Evolutionary conservation across 257 asterid species (phyloP).

Genomic region (Salvia splendens): DNA sequence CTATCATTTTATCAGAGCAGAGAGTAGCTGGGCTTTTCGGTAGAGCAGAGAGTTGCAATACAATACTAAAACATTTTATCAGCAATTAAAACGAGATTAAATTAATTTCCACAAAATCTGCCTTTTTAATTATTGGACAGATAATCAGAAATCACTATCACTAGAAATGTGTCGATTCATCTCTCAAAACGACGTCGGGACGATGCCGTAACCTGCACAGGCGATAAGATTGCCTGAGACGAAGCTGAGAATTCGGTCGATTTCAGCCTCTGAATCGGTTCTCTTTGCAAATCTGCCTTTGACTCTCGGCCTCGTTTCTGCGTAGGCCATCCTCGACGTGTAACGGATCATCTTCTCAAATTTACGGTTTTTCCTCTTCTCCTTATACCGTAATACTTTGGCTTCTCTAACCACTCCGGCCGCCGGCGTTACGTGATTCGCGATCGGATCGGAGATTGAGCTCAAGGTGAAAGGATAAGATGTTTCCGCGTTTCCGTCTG

Average conservation of each 20-base stretch:
- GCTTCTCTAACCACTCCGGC: slow-evolving; percentile 65
- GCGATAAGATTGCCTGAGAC: slow-evolving; percentile 35
- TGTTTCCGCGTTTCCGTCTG: slow-evolving; percentile 63
- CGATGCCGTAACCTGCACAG: slow-evolving; percentile 49
- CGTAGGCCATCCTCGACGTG: slow-evolving; percentile 80
- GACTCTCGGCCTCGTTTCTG: slow-evolving; percentile 75
- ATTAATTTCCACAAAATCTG: background rate
- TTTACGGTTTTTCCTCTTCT: slow-evolving; percentile 68
- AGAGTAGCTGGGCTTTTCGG: background rate
- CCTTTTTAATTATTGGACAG: slow-evolving; percentile 21
- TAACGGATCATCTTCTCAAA: slow-evolving; percentile 75
- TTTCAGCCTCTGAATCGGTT: slow-evolving; percentile 41
- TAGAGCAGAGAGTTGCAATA: background rate
- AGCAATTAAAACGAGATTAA: background rate
- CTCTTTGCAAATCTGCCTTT: slow-evolving; percentile 77
- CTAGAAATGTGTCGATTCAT: background rate
- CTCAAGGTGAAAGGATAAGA: slow-evolving; percentile 40
- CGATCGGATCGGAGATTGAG: slow-evolving; percentile 35
- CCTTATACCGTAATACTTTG: slow-evolving; percentile 73
- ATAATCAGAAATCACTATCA: background rate
- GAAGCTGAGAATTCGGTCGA: slow-evolving; percentile 35
- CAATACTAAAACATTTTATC: background rate
- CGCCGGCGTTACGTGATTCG: slow-evolving; percentile 34
- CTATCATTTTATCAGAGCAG: too few species aligned
- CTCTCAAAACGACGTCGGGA: slow-evolving; percentile 41